These are phyloP conservation scores for Verticillium nubilum DNA, from an alignment of 2,329 filamentous ascomycete species.

Conservation along the genomic window DNA sequence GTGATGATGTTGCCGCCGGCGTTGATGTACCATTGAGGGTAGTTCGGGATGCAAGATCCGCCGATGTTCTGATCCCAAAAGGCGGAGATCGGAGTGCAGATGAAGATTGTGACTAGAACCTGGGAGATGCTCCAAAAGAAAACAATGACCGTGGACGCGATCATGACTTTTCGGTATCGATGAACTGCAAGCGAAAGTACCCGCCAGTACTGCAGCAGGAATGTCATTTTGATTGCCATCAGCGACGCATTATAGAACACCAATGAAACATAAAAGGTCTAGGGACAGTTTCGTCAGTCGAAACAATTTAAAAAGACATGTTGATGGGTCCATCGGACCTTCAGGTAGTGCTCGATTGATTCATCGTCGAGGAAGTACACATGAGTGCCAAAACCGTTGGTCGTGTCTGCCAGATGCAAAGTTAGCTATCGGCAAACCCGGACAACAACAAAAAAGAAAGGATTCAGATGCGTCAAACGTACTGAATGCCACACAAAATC, in stretches of 20 bases:
- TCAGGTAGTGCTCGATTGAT: too few species aligned
- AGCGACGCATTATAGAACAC: conserved; percentile 16
- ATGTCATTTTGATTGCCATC: conserved; percentile 16
- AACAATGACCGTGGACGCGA: conserved; percentile 18
- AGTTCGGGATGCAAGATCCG: conserved; percentile 16
- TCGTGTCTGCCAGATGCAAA: too few species aligned
- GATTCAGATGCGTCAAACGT: too few species aligned
- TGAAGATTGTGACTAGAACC: conserved; percentile 17
- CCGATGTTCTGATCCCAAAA: conserved; percentile 22
- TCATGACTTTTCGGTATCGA: conserved; percentile 18
- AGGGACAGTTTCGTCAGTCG: too few species aligned
- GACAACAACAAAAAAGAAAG: too few species aligned
- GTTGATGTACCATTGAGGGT: conserved; percentile 17
- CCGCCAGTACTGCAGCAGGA: conserved; percentile 21
- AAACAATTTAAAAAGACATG: not conserved
- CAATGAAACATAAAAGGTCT: conserved; percentile 17
- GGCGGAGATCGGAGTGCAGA: conserved; percentile 18
- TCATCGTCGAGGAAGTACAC: too few species aligned
- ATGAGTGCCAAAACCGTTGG: too few species aligned
- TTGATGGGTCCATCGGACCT: too few species aligned
- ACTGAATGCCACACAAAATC: not conserved
- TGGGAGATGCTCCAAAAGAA: conserved; percentile 20
- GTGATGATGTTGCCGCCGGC: conserved; percentile 15
- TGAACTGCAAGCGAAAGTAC: conserved; percentile 20
- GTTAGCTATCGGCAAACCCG: too few species aligned